Conservation (phyloP, 108 stramenopile species). For the Skeletonema tropicum region DNA sequence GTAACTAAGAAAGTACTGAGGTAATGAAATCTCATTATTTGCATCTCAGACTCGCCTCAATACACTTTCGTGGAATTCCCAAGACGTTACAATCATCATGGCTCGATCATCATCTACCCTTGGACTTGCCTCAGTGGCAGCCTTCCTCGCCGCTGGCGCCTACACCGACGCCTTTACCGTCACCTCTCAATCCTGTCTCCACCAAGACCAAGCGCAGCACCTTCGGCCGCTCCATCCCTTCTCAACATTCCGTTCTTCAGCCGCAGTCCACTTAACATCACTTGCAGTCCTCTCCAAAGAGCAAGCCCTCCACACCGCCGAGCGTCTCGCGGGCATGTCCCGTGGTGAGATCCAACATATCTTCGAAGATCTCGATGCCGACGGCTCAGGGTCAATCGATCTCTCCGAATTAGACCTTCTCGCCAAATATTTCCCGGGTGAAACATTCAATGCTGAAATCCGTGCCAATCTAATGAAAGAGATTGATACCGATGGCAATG, state of each 20-base stretch:
- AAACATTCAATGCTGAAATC: background rate
- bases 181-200: background rate
- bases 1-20: too few species aligned
- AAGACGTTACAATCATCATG: background rate
- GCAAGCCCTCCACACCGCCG: slow-evolving; percentile 13
- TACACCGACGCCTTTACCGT: slow-evolving; percentile 1
- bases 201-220: background rate
- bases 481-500: slow-evolving; percentile 21
- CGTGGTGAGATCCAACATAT: slow-evolving; percentile 12
- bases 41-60: too few species aligned
- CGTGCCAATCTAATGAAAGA: slow-evolving; percentile 16
- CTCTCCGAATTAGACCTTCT: slow-evolving; percentile 19
- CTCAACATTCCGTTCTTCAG: background rate
- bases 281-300: slow-evolving; percentile 1
- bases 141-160: background rate
- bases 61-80: too few species aligned
- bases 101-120: background rate
- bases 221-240: background rate
- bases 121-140: background rate
- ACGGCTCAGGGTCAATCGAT: slow-evolving; percentile 18
- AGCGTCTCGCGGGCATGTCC: slow-evolving; percentile 4
- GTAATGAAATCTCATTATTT: too few species aligned
- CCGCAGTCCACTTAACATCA: background rate
- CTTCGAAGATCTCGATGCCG: slow-evolving; percentile 31
- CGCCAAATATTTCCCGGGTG: slow-evolving; percentile 17